These are phyloP conservation scores for Starmerella floricola DNA, from an alignment of 805 yeast genomes.

Conservation along the genomic window DNA sequence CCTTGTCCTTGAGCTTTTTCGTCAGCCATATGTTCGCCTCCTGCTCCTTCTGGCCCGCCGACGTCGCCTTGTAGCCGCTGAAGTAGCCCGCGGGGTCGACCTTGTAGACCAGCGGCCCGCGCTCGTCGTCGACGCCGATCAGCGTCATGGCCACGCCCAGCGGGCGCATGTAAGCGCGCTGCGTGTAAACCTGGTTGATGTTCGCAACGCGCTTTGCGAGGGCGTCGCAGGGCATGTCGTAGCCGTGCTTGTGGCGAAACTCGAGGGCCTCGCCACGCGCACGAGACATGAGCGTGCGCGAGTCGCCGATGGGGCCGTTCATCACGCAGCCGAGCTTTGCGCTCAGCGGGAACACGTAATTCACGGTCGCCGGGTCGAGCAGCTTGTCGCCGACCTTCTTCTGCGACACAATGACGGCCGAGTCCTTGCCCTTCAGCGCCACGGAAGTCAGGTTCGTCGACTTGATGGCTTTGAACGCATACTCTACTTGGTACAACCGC, in stretches of 20 bases:
- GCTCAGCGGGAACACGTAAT: slow-evolving; percentile 75
- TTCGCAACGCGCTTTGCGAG: slow-evolving; percentile 93
- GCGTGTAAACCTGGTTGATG: slow-evolving; percentile 88
- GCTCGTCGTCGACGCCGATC: slow-evolving; percentile 75
- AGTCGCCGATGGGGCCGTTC: slow-evolving; percentile 88
- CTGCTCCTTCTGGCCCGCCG: slow-evolving; percentile 96
- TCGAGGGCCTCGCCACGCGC: slow-evolving; percentile 96
- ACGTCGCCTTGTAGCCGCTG: slow-evolving; percentile 78
- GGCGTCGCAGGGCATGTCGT: slow-evolving; percentile 91
- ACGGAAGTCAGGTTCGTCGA: slow-evolving; percentile 81
- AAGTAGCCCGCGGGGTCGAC: slow-evolving; percentile 97
- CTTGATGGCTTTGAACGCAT: slow-evolving; percentile 94
- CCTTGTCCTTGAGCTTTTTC: slow-evolving; percentile 72
- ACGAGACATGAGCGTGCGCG: slow-evolving; percentile 75
- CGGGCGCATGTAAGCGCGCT: slow-evolving; percentile 97
- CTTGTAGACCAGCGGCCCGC: slow-evolving; percentile 81
- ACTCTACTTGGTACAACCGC: slow-evolving; percentile 92
- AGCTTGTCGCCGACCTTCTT: slow-evolving; percentile 94
- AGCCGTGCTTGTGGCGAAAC: slow-evolving; percentile 86
- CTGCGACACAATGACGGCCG: slow-evolving; percentile 80
- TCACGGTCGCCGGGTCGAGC: slow-evolving; percentile 73
- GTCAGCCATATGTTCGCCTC: slow-evolving; percentile 84
- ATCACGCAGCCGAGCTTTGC: slow-evolving; percentile 77
- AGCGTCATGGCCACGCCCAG: slow-evolving; percentile 87
- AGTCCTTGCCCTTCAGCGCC: slow-evolving; percentile 76